phyloP scores from a whole-genome alignment of 106 monocot species.

The Chionographis japonica region DNA sequence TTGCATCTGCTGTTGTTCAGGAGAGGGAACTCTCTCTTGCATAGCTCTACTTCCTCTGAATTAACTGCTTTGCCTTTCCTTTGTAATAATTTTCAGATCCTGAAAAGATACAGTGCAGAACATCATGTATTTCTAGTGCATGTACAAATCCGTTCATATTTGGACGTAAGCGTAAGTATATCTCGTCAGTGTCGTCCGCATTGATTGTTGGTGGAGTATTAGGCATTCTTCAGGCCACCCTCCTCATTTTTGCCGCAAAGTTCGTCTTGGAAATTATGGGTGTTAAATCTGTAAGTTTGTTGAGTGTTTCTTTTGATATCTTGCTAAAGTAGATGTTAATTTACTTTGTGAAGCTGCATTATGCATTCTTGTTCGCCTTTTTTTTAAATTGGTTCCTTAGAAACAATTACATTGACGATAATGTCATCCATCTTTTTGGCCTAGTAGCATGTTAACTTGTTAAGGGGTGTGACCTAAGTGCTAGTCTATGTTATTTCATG shows the following conservation, averaged over 20 bases:
- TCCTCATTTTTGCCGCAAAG: conserved; percentile 56
- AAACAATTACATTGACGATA: too few species aligned
- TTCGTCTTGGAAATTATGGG: conserved; percentile 60
- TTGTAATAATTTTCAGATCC: conserved; percentile 25
- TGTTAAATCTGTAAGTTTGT: conserved; percentile 61
- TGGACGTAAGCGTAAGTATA: conserved; percentile 30
- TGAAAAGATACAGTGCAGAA: conserved; percentile 4
- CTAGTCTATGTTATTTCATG: neutral
- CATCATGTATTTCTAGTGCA: neutral
- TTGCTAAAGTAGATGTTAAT: too few species aligned
- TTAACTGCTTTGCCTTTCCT: neutral
- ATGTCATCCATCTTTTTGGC: too few species aligned
- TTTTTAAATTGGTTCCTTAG: too few species aligned
- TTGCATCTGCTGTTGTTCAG: too few species aligned
- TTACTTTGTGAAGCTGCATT: too few species aligned
- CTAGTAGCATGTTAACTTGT: too few species aligned
- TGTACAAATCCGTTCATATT: conserved; percentile 4
- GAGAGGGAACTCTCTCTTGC: too few species aligned
- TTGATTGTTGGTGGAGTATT: conserved; percentile 63
- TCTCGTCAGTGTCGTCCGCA: conserved; percentile 83
- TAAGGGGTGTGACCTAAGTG: neutral
- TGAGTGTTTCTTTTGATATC: too few species aligned
- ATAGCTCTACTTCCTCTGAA: neutral
- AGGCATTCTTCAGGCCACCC: conserved; percentile 54
- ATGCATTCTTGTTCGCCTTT: too few species aligned